Base-by-base conservation (phyloP, 371 early-diverging fungal genomes). In the Mucor circinelloides region DNA sequence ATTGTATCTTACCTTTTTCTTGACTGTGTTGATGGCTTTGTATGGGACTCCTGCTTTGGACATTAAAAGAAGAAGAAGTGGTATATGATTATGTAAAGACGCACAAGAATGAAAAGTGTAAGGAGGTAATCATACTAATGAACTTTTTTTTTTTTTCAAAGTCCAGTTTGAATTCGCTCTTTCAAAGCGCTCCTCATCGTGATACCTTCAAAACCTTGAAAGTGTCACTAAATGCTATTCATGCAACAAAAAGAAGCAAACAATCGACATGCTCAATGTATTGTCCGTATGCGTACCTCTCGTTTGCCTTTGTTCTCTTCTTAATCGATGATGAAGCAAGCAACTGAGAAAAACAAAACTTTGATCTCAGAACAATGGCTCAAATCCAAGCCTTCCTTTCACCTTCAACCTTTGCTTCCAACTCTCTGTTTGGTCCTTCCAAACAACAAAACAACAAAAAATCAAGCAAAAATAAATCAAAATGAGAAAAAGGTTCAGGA, bases 401-500 rank as follows among this genome's bases (percentile, higher is more conserved):
- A 13, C 36, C 36, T 13, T 34, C 7, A 9, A 34, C 34, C 36
- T 36, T 13, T 36, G 2, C 13, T 13, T 12, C 36, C 13, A 1
- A 8, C 36, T 12, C 36, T 13, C 13, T 36, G 10, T 1, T 36
- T 36, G 36, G 8, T 8, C 36, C 13, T 13, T 36, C 13, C 36
- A 13, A 36, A 1, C 12, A 13, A 10, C 36, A 13, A 4, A 34
- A 10, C 2, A 34, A 25, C 4, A 60, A 60, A 60, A 28, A 28
- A 44, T n/a, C n/a, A 28, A 27, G 27, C 15, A 60, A 28, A 57
- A 34, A 34, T 36, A 57, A 17, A 55, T n/a, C 50, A 17, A 36
- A 38, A 55, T 9, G 21, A 64, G 23, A 61, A 68, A 68, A 68
- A 72, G 73, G 73, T 68, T 72, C 73, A 72, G 73, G 55, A 68